These are phyloP conservation scores for Arthrobotrys conoides DNA, from an alignment of 2,329 filamentous ascomycete species.

Conservation along the genomic window DNA sequence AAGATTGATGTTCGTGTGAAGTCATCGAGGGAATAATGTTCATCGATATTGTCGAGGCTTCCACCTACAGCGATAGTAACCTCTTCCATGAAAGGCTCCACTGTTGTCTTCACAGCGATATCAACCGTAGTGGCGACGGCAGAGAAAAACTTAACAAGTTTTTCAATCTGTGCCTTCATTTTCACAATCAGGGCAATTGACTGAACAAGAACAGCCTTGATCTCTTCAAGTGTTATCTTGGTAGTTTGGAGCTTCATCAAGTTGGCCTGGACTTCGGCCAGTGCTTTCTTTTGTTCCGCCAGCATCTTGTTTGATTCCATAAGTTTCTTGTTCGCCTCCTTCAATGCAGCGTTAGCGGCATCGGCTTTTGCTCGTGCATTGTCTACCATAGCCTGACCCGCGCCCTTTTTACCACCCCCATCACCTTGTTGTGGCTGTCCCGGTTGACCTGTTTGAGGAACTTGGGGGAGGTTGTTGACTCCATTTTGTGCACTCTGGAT, in stretches of 20 bases:
- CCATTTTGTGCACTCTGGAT: too few species aligned
- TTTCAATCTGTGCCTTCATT: constrained; percentile 7
- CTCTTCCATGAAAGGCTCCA: not conserved
- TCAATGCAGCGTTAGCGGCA: constrained; percentile 11
- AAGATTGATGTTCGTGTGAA: constrained; percentile 11
- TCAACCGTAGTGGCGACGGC: not conserved
- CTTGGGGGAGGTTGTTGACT: too few species aligned
- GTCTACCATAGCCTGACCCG: constrained; percentile 4
- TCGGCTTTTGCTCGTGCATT: constrained; percentile 9
- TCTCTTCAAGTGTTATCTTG: not conserved
- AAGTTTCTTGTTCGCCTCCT: not conserved
- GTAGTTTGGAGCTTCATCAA: not conserved
- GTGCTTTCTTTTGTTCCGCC: not conserved
- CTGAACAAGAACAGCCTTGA: not conserved
- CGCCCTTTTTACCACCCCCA: constrained; percentile 7
- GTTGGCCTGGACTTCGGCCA: constrained; percentile 7
- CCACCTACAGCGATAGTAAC: not conserved
- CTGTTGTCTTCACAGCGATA: not conserved
- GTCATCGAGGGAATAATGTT: not conserved
- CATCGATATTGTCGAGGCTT: not conserved
- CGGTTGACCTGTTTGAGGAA: too few species aligned
- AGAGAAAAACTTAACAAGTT: constrained; percentile 1
- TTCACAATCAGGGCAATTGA: not conserved
- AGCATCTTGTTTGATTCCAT: constrained; percentile 26
- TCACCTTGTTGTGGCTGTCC: too few species aligned